Evolutionary conservation across 371 early-diverging fungal genomes (phyloP).

Genomic region (Rhizomucor pusillus): DNA sequence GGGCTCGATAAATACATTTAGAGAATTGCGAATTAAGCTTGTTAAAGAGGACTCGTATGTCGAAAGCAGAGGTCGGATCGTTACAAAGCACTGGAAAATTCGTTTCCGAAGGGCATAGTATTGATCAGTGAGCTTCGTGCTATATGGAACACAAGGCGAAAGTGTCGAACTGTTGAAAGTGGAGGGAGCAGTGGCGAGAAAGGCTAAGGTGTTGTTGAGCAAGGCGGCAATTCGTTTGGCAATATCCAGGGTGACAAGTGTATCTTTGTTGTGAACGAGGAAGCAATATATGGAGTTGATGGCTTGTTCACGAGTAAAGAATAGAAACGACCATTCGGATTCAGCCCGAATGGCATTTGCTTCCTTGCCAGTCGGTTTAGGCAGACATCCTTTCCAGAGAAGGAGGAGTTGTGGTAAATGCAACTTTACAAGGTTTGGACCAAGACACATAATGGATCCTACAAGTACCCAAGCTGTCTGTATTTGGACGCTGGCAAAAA

Average conservation of each 20-base stretch:
- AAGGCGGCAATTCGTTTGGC: conserved; percentile 79
- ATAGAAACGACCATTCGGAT: conserved; percentile 64
- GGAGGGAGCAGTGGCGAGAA: conserved; percentile 59
- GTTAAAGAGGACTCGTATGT: conserved; percentile 66
- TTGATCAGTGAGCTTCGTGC: conserved; percentile 55
- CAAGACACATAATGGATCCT: conserved; percentile 76
- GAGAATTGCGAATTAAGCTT: conserved; percentile 53
- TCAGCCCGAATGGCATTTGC: conserved; percentile 60
- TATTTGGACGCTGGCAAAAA: conserved; percentile 60
- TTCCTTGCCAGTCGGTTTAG: conserved; percentile 60
- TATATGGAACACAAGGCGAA: conserved; percentile 41
- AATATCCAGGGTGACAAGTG: conserved; percentile 71
- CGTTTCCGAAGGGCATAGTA: conserved; percentile 64
- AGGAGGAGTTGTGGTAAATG: conserved; percentile 78
- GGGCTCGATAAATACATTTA: conserved; percentile 55
- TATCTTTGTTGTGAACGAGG: conserved; percentile 64
- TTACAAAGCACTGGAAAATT: conserved; percentile 73
- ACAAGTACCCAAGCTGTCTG: conserved; percentile 84
- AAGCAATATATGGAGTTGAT: conserved; percentile 74
- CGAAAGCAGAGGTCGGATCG: conserved; percentile 58
- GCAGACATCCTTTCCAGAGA: conserved; percentile 67
- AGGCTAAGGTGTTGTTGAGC: conserved; percentile 74
- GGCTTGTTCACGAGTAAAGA: conserved; percentile 71
- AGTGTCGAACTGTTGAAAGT: conserved; percentile 41
- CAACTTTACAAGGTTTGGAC: conserved; percentile 78